phyloP scores from a whole-genome alignment of 805 yeast species.

The Wickerhamiella brachini region DNA sequence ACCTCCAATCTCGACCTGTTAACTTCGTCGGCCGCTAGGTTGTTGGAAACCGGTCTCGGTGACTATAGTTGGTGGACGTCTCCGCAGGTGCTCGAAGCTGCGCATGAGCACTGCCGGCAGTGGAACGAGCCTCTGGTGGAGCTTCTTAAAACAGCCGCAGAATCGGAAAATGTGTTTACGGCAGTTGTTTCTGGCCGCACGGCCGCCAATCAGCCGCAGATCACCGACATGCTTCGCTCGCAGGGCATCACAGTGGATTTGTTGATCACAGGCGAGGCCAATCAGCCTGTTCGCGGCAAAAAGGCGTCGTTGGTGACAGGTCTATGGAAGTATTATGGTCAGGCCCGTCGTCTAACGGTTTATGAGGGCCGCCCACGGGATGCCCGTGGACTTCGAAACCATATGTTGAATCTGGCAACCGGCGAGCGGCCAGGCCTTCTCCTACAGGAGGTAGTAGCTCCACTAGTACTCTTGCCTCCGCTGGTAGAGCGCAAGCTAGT shows the following conservation, averaged over 20 bases:
- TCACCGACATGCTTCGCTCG: conserved; percentile 6
- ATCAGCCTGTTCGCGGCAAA: conserved; percentile 1
- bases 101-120: conserved; percentile 1
- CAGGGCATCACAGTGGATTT: conserved; percentile 10
- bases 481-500: conserved; percentile 13
- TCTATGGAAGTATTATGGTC: conserved; percentile 10
- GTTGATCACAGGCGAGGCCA: conserved; percentile 11
- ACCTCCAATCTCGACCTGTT: conserved; percentile 9
- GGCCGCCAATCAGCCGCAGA: conserved; percentile 1
- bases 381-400: conserved; percentile 4
- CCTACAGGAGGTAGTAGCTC: conserved; percentile 2
- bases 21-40: conserved; percentile 4
- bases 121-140: conserved; percentile 14
- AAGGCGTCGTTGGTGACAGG: conserved; percentile 8
- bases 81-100: conserved; percentile 10
- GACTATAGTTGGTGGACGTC: conserved; percentile 9
- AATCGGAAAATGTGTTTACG: conserved; percentile 1
- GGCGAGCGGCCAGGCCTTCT: conserved; percentile 4
- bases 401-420: conserved; percentile 7
- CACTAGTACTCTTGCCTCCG: conserved; percentile 5
- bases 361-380: conserved; percentile 11
- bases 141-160: conserved; percentile 6
- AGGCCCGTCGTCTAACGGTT: conserved; percentile 8
- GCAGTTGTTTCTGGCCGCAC: conserved; percentile 14
- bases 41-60: conserved; percentile 10